Conservation (phyloP, 805 yeast genomes). For the Yarrowia bubula region DNA sequence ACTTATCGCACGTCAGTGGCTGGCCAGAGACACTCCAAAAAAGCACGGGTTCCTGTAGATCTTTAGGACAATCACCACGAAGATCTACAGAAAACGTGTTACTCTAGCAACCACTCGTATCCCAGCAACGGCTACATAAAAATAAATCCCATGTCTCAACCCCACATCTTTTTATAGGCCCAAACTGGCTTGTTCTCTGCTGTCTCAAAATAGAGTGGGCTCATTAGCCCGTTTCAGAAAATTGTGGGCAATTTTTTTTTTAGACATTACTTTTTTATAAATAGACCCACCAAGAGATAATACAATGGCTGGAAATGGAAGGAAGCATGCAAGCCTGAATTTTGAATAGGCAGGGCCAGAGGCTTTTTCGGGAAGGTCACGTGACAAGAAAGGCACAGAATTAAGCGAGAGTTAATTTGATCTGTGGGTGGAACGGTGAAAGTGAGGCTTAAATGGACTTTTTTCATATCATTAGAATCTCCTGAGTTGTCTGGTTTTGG, state of each 20-base stretch:
- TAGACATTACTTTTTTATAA: not conserved
- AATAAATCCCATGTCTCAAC: too few relatives aligned
- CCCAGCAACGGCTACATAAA: too few relatives aligned
- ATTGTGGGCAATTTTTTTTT: not conserved
- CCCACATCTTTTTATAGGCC: too few relatives aligned
- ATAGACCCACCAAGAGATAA: not conserved
- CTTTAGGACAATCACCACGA: not conserved
- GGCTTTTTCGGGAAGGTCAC: not conserved
- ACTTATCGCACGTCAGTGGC: not conserved
- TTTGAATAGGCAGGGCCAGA: not conserved
- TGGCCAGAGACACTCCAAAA: not conserved
- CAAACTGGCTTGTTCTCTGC: too few relatives aligned
- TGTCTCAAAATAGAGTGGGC: not conserved
- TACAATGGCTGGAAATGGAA: not conserved
- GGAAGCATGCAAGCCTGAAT: not conserved
- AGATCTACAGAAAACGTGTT: not conserved
- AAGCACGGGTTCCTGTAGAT: conserved; percentile 16
- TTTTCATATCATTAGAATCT: not conserved
- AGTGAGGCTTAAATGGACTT: not conserved
- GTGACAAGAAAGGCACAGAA: not conserved
- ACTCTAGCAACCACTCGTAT: not conserved
- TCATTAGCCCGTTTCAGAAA: not conserved
- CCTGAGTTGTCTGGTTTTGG: too few relatives aligned
- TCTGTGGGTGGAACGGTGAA: not conserved
- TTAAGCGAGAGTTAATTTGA: conserved; percentile 1